Evolutionary conservation across 495 filamentous ascomycete species (phyloP), one percentile per base, ranked within the genome.

Genomic region (Penicillium chermesinum): DNA sequence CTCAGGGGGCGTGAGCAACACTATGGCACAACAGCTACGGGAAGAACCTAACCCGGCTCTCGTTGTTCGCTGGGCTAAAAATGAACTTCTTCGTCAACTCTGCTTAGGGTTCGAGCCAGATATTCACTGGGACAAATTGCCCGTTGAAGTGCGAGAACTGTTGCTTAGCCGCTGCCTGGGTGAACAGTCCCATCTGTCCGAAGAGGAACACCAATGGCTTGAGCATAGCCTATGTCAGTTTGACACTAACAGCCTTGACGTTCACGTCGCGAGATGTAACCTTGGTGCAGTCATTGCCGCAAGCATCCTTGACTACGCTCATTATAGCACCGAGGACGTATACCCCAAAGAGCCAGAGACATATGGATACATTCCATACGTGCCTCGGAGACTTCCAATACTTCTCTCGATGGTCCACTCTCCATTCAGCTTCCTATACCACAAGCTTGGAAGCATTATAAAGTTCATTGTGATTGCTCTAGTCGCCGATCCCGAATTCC

Each of bases 401-500:
- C 38, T 50, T 9, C 32, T 64, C 9, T 59, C 62, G 13, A n/a
- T 69, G 10, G 18, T 70, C n/a, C 41, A 58, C 39, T 54, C 54
- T 10, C 56, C 65, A 1, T 51, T 64, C 18, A 59, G 57, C 48
- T 69, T 55, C 1, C 9, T 66, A 1, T 73, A 75, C 47, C 73
- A 77, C 50, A 55, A 44, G 13, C 39, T 76, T 6, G 71, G 71
- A 5, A 55, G 58, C 5, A 52, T 57, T 7, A 56, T 75, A 62
- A 83, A 83, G 48, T 82, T 81, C 55, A 54, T 76, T 17, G 63
- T 77, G 7, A 66, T 80, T 41, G 72, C 79, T 17, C 44, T 76
- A 14, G 62, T 80, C 19, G 79, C 78, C 7, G 79, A 83, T 55
- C 70, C 74, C 7, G 79, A 83, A 48, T 81, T 77, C 53, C 79